These are phyloP conservation scores for Dictyostelium firmibasis DNA, from an alignment of 78 protist species.

Conservation along the genomic window DNA sequence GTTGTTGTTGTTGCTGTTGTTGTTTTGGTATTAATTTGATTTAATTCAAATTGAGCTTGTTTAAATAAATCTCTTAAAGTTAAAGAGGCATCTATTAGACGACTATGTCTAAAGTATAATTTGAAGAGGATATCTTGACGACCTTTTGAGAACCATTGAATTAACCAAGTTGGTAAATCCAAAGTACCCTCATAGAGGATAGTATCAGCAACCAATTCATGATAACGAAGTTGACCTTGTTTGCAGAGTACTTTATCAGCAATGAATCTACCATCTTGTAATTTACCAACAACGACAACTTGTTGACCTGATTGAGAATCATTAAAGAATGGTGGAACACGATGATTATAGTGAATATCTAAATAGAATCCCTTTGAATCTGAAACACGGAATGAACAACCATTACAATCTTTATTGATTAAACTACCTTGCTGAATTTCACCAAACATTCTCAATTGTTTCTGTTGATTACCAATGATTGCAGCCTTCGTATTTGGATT, in stretches of 20 bases:
- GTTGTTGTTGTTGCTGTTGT: neutral
- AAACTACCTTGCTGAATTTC: neutral
- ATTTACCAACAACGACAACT: constrained; percentile 17
- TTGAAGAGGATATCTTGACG: neutral
- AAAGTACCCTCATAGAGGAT: neutral
- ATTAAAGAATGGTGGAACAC: constrained; percentile 37
- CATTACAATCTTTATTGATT: neutral
- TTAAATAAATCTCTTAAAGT: neutral
- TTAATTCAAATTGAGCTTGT: neutral
- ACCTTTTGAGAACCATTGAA: constrained; percentile 33
- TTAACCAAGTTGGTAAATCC: constrained; percentile 26
- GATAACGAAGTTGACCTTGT: constrained; percentile 21
- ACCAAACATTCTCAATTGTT: constrained; percentile 1
- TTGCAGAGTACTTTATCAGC: constrained; percentile 18
- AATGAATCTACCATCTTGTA: neutral
- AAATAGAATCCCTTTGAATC: constrained; percentile 2
- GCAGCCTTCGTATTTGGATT: neutral
- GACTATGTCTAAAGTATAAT: constrained; percentile 23
- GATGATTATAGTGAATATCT: neutral
- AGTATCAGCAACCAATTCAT: constrained; percentile 27
- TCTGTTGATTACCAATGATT: neutral
- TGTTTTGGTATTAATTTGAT: neutral
- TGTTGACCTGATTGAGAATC: neutral
- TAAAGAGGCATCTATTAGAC: neutral
- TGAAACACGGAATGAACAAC: neutral